Percentiles rank a stretch among this genome's conserved stretches.
phyloP scores from a whole-genome alignment of 108 stramenopile species.

The Stephanodiscus triporus region DNA sequence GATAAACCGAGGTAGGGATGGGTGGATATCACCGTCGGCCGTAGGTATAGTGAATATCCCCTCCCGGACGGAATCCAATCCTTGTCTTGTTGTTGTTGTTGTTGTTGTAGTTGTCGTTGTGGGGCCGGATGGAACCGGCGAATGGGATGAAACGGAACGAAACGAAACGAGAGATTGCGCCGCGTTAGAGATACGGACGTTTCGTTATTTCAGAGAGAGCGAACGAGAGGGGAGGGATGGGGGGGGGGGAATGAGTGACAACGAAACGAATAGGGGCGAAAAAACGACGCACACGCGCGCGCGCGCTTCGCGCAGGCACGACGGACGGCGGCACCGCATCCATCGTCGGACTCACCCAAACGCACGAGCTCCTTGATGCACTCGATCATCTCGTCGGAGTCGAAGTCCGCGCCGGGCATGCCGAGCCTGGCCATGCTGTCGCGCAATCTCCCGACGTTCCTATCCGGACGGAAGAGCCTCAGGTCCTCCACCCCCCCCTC shows the following conservation, averaged over 20 bases:
- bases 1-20: slow-evolving; percentile 83
- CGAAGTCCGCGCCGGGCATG: slow-evolving; percentile 86
- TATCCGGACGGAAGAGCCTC: slow-evolving; percentile 91
- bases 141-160: too few relatives aligned
- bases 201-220: not conserved
- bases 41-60: slow-evolving; percentile 96
- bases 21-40: slow-evolving; percentile 94
- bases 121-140: too few relatives aligned
- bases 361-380: slow-evolving; percentile 80
- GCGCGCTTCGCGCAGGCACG: too few relatives aligned
- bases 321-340: too few relatives aligned
- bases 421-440: slow-evolving; percentile 79
- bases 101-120: too few relatives aligned
- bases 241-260: not conserved
- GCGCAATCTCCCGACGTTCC: slow-evolving; percentile 85
- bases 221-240: not conserved
- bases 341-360: slow-evolving; percentile 54
- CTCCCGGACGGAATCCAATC: slow-evolving; percentile 94
- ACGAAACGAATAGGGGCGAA: too few relatives aligned
- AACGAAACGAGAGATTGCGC: too few relatives aligned
- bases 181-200: too few relatives aligned
- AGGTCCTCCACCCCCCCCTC: slow-evolving; percentile 38
- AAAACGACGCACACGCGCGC: too few relatives aligned
- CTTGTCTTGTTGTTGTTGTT: slow-evolving; percentile 68
- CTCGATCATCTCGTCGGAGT: slow-evolving; percentile 67